Conservation (phyloP, 805 yeast species). For the Yamadazyma olivae region DNA sequence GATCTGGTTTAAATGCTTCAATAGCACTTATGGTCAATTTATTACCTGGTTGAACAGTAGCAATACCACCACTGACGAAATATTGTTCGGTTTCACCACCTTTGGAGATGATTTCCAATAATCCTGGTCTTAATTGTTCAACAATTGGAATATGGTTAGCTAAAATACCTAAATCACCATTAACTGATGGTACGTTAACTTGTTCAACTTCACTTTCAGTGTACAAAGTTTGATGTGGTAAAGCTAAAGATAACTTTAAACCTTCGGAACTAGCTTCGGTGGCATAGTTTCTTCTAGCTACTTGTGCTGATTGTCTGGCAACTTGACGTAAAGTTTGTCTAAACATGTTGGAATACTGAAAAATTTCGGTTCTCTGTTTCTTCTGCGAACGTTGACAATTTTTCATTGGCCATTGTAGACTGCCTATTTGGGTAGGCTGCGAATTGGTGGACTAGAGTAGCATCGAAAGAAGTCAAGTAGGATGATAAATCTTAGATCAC, state of each 20-base stretch:
- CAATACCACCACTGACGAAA: constrained; percentile 96
- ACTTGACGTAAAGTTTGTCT: constrained; percentile 62
- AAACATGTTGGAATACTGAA: constrained; percentile 44
- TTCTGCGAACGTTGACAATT: constrained; percentile 7
- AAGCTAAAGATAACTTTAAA: constrained; percentile 82
- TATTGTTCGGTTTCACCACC: constrained; percentile 69
- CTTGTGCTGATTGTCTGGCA: constrained; percentile 53
- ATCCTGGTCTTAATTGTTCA: constrained; percentile 95
- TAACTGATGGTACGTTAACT: constrained; percentile 93
- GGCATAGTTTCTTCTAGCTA: constrained; percentile 83
- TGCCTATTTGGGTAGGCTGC: constrained; percentile 23
- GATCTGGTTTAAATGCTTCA: constrained; percentile 91
- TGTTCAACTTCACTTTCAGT: constrained; percentile 56
- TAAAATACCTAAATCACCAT: constrained; percentile 95
- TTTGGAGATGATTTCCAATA: constrained; percentile 85
- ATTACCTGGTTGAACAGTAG: constrained; percentile 93
- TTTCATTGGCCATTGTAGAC: constrained; percentile 34
- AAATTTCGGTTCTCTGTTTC: constrained; percentile 10
- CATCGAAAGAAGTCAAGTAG: neutral
- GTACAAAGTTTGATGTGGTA: constrained; percentile 79
- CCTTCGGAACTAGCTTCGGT: constrained; percentile 74
- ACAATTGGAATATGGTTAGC: constrained; percentile 98
- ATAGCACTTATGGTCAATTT: constrained; percentile 86
- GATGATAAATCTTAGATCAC: too few species aligned
- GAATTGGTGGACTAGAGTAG: neutral